phyloP scores from a whole-genome alignment of 257 asterid genomes.

The Eustoma russellianum region DNA sequence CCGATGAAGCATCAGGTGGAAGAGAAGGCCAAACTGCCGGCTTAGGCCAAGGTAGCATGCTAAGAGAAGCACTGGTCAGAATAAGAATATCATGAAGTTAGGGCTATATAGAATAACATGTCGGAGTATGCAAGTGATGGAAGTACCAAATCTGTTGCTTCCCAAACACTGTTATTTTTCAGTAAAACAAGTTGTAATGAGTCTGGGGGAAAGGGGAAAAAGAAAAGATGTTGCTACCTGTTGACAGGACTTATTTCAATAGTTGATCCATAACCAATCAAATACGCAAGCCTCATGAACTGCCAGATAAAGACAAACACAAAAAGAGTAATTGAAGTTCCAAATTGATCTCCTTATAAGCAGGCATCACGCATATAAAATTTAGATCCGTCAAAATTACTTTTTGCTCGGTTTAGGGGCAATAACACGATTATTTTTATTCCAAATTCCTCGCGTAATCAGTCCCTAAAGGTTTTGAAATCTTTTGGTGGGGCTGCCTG shows the following conservation, averaged over 20 bases:
- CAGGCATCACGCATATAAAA: too few relatives aligned
- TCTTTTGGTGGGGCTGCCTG: too few relatives aligned
- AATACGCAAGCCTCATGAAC: slow-evolving; percentile 96
- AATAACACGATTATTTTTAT: too few relatives aligned
- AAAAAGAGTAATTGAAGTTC: slow-evolving; percentile 10
- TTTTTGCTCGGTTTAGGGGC: too few relatives aligned
- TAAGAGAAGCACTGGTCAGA: slow-evolving; percentile 77
- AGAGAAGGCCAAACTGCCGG: slow-evolving; percentile 96
- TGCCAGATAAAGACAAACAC: slow-evolving; percentile 40
- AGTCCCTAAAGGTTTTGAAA: too few relatives aligned
- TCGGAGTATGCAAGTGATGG: slow-evolving; percentile 6
- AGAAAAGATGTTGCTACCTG: slow-evolving; percentile 40
- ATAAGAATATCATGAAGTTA: slow-evolving; percentile 14
- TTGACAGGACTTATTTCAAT: slow-evolving; percentile 91
- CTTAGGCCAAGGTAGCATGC: slow-evolving; percentile 99
- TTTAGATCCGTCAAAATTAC: too few relatives aligned
- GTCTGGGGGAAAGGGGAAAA: background rate
- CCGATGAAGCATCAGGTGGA: slow-evolving; percentile 77
- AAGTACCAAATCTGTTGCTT: slow-evolving; percentile 11
- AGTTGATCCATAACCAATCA: slow-evolving; percentile 82
- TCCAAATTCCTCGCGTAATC: too few relatives aligned
- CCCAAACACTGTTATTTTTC: background rate
- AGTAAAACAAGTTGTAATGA: background rate
- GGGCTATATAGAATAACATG: slow-evolving; percentile 9
- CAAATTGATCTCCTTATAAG: slow-evolving; percentile 6